Evolutionary conservation across 2,329 filamentous ascomycete species (phyloP).

Genomic region (Alternaria arborescens): DNA sequence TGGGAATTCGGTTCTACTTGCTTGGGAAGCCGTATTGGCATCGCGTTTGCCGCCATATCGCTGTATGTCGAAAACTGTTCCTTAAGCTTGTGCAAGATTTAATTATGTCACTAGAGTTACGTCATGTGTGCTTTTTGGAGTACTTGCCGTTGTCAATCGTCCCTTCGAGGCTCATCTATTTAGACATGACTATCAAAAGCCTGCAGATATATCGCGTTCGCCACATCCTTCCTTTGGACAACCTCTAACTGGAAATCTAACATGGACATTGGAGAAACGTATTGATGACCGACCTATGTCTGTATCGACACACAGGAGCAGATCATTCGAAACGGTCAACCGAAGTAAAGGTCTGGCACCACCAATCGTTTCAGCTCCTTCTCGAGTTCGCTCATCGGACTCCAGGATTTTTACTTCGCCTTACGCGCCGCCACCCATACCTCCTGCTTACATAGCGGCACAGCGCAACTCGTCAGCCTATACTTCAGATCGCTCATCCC

Average conservation of each 20-base stretch:
- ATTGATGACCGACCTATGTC: constrained; percentile 14
- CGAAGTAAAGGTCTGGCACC: constrained; percentile 23
- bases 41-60: constrained; percentile 44
- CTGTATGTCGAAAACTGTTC: constrained; percentile 35
- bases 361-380: background rate
- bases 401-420: constrained; percentile 41
- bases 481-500: constrained; percentile 21
- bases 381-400: constrained; percentile 24
- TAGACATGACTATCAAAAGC: constrained; percentile 31
- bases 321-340: constrained; percentile 32
- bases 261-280: constrained; percentile 27
- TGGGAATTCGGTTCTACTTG: constrained; percentile 50
- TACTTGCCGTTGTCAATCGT: constrained; percentile 44
- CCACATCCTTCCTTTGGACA: constrained; percentile 28
- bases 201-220: constrained; percentile 18
- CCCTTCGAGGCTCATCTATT: constrained; percentile 51
- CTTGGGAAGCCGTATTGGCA: constrained; percentile 37
- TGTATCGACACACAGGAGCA: constrained; percentile 29
- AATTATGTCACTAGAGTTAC: constrained; percentile 33
- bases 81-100: background rate
- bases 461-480: constrained; percentile 26
- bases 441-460: constrained; percentile 28
- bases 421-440: constrained; percentile 41
- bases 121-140: constrained; percentile 44
- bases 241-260: constrained; percentile 27